A percentile compares a stretch with the other conserved stretches of the same genome.
Evolutionary conservation across 371 early-diverging fungal species (phyloP).

Genomic region (Mortierella sp.): DNA sequence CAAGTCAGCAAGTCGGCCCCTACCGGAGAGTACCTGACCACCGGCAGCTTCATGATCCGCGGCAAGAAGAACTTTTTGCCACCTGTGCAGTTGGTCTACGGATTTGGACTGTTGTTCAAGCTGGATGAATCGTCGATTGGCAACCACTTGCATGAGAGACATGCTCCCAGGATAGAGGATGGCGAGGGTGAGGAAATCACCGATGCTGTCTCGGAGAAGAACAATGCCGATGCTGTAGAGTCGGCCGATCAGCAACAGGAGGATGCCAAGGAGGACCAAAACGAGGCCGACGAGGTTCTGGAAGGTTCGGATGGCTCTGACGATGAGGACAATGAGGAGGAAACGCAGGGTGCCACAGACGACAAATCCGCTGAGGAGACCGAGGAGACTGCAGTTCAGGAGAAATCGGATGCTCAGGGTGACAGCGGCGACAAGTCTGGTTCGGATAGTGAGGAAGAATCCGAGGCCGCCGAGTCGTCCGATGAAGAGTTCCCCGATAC

Average conservation of each 20-base stretch:
- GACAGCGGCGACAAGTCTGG: constrained; percentile 27
- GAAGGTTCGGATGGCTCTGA: constrained; percentile 40
- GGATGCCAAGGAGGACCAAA: constrained; percentile 25
- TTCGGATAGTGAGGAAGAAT: constrained; percentile 52
- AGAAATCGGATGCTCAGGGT: constrained; percentile 21
- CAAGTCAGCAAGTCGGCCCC: constrained; percentile 98
- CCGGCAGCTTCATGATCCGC: constrained; percentile 98
- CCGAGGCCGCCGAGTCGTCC: constrained; percentile 58
- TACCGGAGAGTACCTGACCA: constrained; percentile 96
- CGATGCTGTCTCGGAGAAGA: constrained; percentile 22
- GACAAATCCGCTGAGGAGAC: constrained; percentile 27
- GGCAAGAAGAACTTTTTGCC: constrained; percentile 98
- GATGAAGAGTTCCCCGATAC: constrained; percentile 74
- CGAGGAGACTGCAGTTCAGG: constrained; percentile 32
- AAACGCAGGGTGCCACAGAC: constrained; percentile 6
- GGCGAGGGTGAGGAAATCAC: constrained; percentile 31
- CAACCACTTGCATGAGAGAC: constrained; percentile 74
- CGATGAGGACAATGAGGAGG: constrained; percentile 34
- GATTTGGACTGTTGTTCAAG: constrained; percentile 95
- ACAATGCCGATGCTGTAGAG: constrained; percentile 14
- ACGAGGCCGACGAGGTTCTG: constrained; percentile 27
- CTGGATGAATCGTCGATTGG: constrained; percentile 85
- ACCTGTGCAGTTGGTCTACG: constrained; percentile 96
- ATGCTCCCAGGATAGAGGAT: constrained; percentile 33
- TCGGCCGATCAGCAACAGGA: constrained; percentile 13